Conservation (phyloP, 257 asterid species). For the Ocimum tenuiflorum region DNA sequence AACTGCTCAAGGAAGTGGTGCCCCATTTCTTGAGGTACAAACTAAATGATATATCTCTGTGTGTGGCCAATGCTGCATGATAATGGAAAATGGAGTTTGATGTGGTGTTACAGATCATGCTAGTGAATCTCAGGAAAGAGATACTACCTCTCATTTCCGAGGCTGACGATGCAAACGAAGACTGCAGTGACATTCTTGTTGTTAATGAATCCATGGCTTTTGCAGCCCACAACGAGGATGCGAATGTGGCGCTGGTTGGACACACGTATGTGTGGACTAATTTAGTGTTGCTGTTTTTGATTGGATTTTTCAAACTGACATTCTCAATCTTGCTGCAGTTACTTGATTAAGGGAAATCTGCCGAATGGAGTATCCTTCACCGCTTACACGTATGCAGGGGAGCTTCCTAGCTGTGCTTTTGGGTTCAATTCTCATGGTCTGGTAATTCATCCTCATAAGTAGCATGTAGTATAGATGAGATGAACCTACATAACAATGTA, state of each 20-base stretch:
- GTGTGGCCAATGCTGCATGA: background rate
- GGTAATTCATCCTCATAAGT: constrained; percentile 32
- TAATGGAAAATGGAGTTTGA: constrained; percentile 9
- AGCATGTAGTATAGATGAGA: background rate
- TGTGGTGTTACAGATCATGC: constrained; percentile 46
- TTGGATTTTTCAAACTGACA: background rate
- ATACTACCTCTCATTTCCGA: constrained; percentile 56
- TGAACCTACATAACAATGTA: background rate
- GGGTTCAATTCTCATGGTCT: constrained; percentile 75
- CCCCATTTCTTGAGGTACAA: constrained; percentile 67
- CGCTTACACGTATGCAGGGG: constrained; percentile 93
- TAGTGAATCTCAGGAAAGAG: constrained; percentile 80
- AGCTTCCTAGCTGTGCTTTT: constrained; percentile 92
- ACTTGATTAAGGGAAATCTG: constrained; percentile 50
- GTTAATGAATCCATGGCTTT: constrained; percentile 65
- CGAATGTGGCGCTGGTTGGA: constrained; percentile 74
- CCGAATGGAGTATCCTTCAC: constrained; percentile 51
- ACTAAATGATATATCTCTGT: background rate
- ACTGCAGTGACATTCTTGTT: constrained; percentile 73
- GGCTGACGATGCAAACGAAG: constrained; percentile 34
- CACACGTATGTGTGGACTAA: constrained; percentile 41
- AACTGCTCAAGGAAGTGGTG: constrained; percentile 65
- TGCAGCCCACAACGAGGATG: constrained; percentile 93
- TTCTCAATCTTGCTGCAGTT: constrained; percentile 32
- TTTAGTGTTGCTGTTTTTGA: background rate